Evolutionary conservation across 2,329 filamentous ascomycete genomes (phyloP), one percentile per base, ranked within the genome.

Genomic region (Botrytis paeoniae): DNA sequence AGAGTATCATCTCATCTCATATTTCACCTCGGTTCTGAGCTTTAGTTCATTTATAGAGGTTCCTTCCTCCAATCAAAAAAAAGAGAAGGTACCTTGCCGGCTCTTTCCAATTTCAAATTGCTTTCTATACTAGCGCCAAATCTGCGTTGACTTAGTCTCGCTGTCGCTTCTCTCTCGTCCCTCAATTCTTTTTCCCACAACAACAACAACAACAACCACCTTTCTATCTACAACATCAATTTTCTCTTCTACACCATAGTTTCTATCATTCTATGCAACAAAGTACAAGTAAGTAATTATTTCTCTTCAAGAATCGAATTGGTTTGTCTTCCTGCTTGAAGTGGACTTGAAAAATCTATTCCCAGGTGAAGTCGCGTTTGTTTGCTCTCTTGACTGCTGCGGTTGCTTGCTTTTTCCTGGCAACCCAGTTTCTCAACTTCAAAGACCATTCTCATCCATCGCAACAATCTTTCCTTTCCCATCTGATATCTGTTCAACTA

Each of bases 371-470:
- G 16, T 43, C 35, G 65, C 48, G 37, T 41, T 69, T 57, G 65
- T 57, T 57, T 57, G 45, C 25, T 29, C 65, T 57, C n/a, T 10
- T 66, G 20, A 37, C 29, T 45, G 39, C 29, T 32, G 62, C 14
- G 62, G 41, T 32, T 68, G 64, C 65, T 68, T 68, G 48, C 48
- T 68, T 68, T 51, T 57, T 37, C 35, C 54, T 57, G 29, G 35
- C 48, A 29, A 32, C 48, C 48, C 35, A 32, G 16, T 29, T 57
- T 57, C 65, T 29, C 14, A 63, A 63, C 59, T 61, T 39, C 59
- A 61, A 61, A 61, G 6, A 61, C 35, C 60, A n/a, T 12, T 39
- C 7, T 63, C 14, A 20, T 29, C 64, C 45, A 29, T 9, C 4
- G 39, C 25, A 54, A 32, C 25, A 69, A 59, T 22, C 16, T 29